phyloP scores from a whole-genome alignment of 2,329 filamentous ascomycete genomes.

The Fusarium sp. region DNA sequence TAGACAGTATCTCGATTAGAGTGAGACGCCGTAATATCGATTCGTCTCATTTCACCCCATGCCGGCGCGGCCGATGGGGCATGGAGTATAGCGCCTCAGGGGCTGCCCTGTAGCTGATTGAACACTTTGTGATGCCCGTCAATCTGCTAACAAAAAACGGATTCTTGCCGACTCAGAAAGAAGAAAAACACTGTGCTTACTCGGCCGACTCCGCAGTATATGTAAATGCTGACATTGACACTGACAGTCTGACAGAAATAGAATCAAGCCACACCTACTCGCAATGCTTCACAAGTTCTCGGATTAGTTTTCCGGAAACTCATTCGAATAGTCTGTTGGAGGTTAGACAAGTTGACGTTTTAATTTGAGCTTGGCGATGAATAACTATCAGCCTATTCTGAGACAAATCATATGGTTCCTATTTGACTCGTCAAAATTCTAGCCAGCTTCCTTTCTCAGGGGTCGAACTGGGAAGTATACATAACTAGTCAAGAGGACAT shows the following conservation, averaged over 20 bases:
- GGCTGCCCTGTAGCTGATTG: slow-evolving; percentile 15
- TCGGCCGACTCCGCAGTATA: slow-evolving; percentile 33
- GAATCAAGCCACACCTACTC: slow-evolving; percentile 3
- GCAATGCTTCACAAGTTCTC: not conserved
- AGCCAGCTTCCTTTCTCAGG: slow-evolving; percentile 16
- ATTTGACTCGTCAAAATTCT: slow-evolving; percentile 15
- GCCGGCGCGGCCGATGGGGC: slow-evolving; percentile 32
- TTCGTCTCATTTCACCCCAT: slow-evolving; percentile 31
- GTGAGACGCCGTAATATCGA: slow-evolving; percentile 13
- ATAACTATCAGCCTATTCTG: too few species aligned
- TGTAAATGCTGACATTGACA: slow-evolving; percentile 15
- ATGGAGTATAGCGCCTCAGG: slow-evolving; percentile 34
- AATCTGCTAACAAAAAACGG: slow-evolving; percentile 16
- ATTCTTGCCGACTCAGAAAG: slow-evolving; percentile 14
- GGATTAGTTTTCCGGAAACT: not conserved
- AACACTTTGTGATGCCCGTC: slow-evolving; percentile 21
- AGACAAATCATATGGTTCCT: slow-evolving; percentile 9
- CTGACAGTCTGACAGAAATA: slow-evolving; percentile 2
- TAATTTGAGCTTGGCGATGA: too few species aligned
- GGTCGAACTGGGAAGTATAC: not conserved
- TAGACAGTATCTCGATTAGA: slow-evolving; percentile 13
- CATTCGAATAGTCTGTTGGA: not conserved
- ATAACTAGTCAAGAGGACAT: not conserved
- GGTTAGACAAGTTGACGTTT: too few species aligned
- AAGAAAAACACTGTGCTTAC: slow-evolving; percentile 30